These are phyloP conservation scores for Zasmidium angulare DNA, from an alignment of 2,329 filamentous ascomycete species.

Conservation along the genomic window DNA sequence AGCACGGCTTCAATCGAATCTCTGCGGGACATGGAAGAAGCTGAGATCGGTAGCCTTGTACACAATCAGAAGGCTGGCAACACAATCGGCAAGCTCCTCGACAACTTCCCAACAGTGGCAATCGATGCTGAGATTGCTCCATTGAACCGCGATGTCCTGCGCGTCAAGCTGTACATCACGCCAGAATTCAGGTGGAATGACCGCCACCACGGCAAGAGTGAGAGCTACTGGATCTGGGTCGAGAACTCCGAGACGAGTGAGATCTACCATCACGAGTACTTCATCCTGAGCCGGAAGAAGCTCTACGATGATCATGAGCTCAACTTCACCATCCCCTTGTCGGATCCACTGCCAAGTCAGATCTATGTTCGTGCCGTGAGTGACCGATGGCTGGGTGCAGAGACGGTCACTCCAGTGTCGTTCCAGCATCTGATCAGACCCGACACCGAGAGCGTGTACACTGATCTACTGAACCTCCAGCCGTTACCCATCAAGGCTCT, in stretches of 20 bases:
- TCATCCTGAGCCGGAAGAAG: slow-evolving; percentile 87
- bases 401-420: slow-evolving; percentile 91
- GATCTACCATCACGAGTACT: slow-evolving; percentile 97
- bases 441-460: slow-evolving; percentile 96
- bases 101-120: slow-evolving; percentile 87
- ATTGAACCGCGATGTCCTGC: slow-evolving; percentile 87
- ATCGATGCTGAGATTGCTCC: slow-evolving; percentile 95
- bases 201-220: slow-evolving; percentile 85
- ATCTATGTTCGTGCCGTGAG: slow-evolving; percentile 95
- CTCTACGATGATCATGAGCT: slow-evolving; percentile 95
- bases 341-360: slow-evolving; percentile 89
- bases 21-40: slow-evolving; percentile 87
- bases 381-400: slow-evolving; percentile 93
- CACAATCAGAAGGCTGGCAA: slow-evolving; percentile 87
- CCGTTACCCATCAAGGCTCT: slow-evolving; percentile 83
- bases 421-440: slow-evolving; percentile 97
- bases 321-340: slow-evolving; percentile 93
- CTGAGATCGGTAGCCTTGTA: slow-evolving; percentile 86
- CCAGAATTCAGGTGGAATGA: slow-evolving; percentile 96
- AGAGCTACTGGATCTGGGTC: slow-evolving; percentile 98
- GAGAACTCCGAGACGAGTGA: slow-evolving; percentile 97
- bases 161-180: slow-evolving; percentile 82
- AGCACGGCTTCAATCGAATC: slow-evolving; percentile 71
- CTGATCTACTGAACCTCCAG: slow-evolving; percentile 86
- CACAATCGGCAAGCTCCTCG: slow-evolving; percentile 75